Percentiles rank a stretch among this genome's conserved stretches.
Conservation (phyloP, 352 stramenopile species). For the Blastocystis sp. region DNA sequence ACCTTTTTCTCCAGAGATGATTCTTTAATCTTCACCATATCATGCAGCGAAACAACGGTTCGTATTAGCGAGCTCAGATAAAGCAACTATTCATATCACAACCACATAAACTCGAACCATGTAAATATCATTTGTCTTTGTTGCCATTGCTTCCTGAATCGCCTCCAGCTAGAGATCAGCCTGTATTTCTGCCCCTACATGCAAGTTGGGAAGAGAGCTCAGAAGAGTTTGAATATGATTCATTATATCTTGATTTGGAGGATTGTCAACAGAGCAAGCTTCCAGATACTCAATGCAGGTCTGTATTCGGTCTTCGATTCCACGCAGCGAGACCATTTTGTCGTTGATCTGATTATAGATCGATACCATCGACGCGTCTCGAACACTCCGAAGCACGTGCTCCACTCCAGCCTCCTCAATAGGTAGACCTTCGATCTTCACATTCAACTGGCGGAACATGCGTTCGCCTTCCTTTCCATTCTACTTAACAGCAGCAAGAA, state of each 20-base stretch:
- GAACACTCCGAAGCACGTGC: conserved; percentile 44
- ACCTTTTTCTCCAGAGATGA: conserved; percentile 19
- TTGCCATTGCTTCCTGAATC: conserved; percentile 41
- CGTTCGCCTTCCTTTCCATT: conserved; percentile 45
- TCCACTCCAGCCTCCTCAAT: conserved; percentile 56
- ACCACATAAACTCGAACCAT: not conserved
- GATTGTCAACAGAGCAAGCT: not conserved
- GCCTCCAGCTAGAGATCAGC: conserved; percentile 6
- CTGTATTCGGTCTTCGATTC: conserved; percentile 42
- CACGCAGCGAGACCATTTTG: conserved; percentile 50
- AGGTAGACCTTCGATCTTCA: conserved; percentile 53
- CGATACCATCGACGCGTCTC: conserved; percentile 27
- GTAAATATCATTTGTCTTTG: conserved; percentile 58
- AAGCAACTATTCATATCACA: conserved; percentile 24
- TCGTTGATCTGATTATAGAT: conserved; percentile 60
- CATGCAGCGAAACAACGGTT: conserved; percentile 38
- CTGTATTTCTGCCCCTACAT: not conserved
- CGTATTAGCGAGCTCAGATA: conserved; percentile 36
- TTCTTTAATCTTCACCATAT: conserved; percentile 55
- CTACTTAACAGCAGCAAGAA: not conserved
- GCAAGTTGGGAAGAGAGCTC: conserved; percentile 41
- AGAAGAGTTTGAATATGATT: conserved; percentile 41
- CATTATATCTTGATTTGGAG: conserved; percentile 42
- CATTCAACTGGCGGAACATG: conserved; percentile 53
- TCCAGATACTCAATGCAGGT: conserved; percentile 55